phyloP scores from a whole-genome alignment of 441 rosid genomes.

The Dalechampia spathulata region DNA sequence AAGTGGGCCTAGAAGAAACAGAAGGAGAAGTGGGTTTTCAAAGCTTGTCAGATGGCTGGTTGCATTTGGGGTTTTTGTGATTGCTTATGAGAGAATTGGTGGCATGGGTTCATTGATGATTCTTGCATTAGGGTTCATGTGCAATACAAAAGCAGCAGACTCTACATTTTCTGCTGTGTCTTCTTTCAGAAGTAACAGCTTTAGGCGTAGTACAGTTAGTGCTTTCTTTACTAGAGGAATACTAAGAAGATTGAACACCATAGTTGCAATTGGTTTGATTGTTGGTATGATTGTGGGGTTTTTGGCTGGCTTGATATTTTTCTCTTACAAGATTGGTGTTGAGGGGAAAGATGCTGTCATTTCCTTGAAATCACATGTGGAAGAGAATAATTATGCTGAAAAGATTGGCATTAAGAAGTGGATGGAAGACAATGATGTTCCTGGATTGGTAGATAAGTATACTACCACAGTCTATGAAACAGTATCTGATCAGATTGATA shows the following conservation, averaged over 20 bases:
- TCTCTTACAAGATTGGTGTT: constrained; percentile 85
- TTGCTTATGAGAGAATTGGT: constrained; percentile 73
- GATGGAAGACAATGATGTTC: constrained; percentile 96
- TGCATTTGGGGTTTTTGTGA: constrained; percentile 68
- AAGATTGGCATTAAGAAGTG: constrained; percentile 75
- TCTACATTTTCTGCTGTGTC: constrained; percentile 65
- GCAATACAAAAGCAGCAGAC: constrained; percentile 53
- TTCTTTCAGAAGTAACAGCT: constrained; percentile 54
- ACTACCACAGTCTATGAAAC: constrained; percentile 65
- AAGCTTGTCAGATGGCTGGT: constrained; percentile 65
- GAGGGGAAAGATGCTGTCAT: constrained; percentile 89
- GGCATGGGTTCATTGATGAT: constrained; percentile 58
- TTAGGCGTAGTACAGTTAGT: constrained; percentile 45
- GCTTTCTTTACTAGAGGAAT: constrained; percentile 75
- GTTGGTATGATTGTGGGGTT: constrained; percentile 67
- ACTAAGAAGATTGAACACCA: constrained; percentile 61
- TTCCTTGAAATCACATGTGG: constrained; percentile 76
- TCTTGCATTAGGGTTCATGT: constrained; percentile 58
- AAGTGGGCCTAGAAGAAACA: constrained; percentile 20
- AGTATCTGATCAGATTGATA: constrained; percentile 77
- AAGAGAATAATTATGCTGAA: constrained; percentile 85
- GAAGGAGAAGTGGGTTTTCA: constrained; percentile 59
- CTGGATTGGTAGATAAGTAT: constrained; percentile 80
- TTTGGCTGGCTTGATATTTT: constrained; percentile 59
- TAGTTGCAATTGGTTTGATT: constrained; percentile 83